These are phyloP conservation scores for Aphanomyces stellatus DNA, from an alignment of 352 stramenopile species.

Conservation along the genomic window DNA sequence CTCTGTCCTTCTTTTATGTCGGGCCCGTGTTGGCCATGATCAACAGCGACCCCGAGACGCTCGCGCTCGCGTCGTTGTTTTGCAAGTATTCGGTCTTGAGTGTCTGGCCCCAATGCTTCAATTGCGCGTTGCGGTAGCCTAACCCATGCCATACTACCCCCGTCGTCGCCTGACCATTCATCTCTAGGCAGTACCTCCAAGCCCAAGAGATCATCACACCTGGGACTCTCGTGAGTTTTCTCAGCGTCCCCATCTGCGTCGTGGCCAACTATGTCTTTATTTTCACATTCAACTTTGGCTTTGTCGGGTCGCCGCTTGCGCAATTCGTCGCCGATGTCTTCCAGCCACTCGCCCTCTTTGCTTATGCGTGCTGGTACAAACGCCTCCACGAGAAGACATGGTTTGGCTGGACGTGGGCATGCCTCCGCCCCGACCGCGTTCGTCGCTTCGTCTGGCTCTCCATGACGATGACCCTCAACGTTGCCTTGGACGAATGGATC, in stretches of 20 bases:
- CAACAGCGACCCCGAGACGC: not conserved
- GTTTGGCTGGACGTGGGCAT: slow-evolving; percentile 19
- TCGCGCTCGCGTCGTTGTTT: slow-evolving; percentile 2
- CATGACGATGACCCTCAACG: slow-evolving; percentile 19
- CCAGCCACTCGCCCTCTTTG: slow-evolving; percentile 6
- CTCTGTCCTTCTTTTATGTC: slow-evolving; percentile 16
- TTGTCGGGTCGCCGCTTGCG: slow-evolving; percentile 14
- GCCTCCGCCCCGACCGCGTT: slow-evolving; percentile 8
- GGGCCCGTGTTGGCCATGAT: not conserved
- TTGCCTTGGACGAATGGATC: slow-evolving; percentile 21
- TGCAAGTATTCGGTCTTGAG: slow-evolving; percentile 17
- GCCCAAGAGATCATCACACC: slow-evolving; percentile 16
- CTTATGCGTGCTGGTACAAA: not conserved
- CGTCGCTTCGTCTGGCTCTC: slow-evolving; percentile 13
- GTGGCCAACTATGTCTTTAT: slow-evolving; percentile 18
- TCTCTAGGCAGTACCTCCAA: slow-evolving; percentile 18
- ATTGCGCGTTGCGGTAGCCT: slow-evolving; percentile 13
- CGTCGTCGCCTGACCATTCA: not conserved
- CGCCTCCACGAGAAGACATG: slow-evolving; percentile 14
- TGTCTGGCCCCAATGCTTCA: slow-evolving; percentile 19
- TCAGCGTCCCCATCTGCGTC: slow-evolving; percentile 16
- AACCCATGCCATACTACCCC: too few relatives aligned
- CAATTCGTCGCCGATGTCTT: slow-evolving; percentile 18
- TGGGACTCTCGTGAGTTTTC: slow-evolving; percentile 14
- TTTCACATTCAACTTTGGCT: slow-evolving; percentile 1